These are phyloP conservation scores for Xylaria digitata DNA, from an alignment of 2,329 filamentous ascomycete genomes.

Conservation along the genomic window DNA sequence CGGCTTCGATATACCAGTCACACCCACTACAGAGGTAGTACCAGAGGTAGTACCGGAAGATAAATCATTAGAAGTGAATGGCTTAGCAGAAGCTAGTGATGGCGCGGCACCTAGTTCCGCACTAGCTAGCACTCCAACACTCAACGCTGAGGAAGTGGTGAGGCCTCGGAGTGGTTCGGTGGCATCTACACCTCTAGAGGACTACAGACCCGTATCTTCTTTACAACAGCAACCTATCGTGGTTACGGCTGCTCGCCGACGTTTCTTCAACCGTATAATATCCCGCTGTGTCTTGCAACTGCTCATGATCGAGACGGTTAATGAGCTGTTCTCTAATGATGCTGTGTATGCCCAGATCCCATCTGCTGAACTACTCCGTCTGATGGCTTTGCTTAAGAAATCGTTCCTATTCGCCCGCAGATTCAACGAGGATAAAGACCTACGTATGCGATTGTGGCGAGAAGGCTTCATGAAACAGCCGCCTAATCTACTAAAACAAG, in stretches of 20 bases:
- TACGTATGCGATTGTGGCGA: conserved; percentile 92
- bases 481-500: conserved; percentile 96
- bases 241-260: conserved; percentile 89
- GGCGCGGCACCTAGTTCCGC: conserved; percentile 51
- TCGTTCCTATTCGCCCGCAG: conserved; percentile 95
- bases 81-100: conserved; percentile 57
- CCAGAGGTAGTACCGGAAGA: conserved; percentile 59
- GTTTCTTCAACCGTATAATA: conserved; percentile 99
- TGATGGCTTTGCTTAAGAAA: conserved; percentile 96
- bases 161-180: conserved; percentile 44
- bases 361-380: conserved; percentile 84
- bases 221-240: conserved; percentile 90
- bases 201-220: conserved; percentile 82
- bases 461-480: conserved; percentile 99
- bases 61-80: conserved; percentile 72
- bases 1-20: conserved; percentile 60
- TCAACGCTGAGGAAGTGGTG: conserved; percentile 39
- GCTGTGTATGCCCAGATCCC: conserved; percentile 94
- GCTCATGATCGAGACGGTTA: conserved; percentile 99
- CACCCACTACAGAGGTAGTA: conserved; percentile 53
- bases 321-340: conserved; percentile 98
- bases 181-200: conserved; percentile 73
- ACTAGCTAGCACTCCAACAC: conserved; percentile 38
- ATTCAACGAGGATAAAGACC: conserved; percentile 97
- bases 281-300: conserved; percentile 97